phyloP scores from a whole-genome alignment of 257 asterid genomes.

The Echites panduratus region DNA sequence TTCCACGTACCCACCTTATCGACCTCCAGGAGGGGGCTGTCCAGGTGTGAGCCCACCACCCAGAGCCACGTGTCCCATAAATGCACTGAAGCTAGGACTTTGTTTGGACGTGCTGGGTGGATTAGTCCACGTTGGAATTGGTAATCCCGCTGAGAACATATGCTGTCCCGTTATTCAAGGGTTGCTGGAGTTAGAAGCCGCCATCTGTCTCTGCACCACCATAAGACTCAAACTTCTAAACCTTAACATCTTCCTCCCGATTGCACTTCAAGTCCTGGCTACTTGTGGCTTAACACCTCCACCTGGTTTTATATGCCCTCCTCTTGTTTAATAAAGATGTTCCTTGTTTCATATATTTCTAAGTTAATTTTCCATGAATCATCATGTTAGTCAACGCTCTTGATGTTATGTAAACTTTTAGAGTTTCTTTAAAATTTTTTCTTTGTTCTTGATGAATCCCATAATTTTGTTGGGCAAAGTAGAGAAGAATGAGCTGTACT shows the following conservation, averaged over 20 bases:
- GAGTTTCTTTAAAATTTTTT: neutral
- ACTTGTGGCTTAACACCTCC: slow-evolving; percentile 84
- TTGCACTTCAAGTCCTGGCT: slow-evolving; percentile 73
- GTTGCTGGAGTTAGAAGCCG: slow-evolving; percentile 81
- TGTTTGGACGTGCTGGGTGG: slow-evolving; percentile 93
- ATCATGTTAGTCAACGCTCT: neutral
- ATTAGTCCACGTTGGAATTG: slow-evolving; percentile 68
- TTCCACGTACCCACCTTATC: slow-evolving; percentile 47
- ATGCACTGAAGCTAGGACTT: slow-evolving; percentile 81
- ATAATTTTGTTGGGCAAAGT: neutral
- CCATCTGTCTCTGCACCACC: slow-evolving; percentile 75
- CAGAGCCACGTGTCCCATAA: slow-evolving; percentile 49
- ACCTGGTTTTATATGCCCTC: slow-evolving; percentile 86
- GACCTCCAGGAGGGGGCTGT: slow-evolving; percentile 26
- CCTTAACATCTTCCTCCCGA: slow-evolving; percentile 71
- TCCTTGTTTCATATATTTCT: neutral
- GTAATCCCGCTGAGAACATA: slow-evolving; percentile 63
- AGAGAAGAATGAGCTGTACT: neutral
- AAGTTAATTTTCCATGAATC: neutral
- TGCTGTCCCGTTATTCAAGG: slow-evolving; percentile 93
- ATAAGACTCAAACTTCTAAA: slow-evolving; percentile 74
- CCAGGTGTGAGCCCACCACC: slow-evolving; percentile 39
- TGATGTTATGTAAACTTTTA: neutral
- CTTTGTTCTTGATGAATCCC: neutral
- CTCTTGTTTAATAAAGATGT: slow-evolving; percentile 22